Evolutionary conservation across 495 filamentous ascomycete species (phyloP), one percentile per base, ranked within the genome.

Genomic region (Penicillium longicatenatum): DNA sequence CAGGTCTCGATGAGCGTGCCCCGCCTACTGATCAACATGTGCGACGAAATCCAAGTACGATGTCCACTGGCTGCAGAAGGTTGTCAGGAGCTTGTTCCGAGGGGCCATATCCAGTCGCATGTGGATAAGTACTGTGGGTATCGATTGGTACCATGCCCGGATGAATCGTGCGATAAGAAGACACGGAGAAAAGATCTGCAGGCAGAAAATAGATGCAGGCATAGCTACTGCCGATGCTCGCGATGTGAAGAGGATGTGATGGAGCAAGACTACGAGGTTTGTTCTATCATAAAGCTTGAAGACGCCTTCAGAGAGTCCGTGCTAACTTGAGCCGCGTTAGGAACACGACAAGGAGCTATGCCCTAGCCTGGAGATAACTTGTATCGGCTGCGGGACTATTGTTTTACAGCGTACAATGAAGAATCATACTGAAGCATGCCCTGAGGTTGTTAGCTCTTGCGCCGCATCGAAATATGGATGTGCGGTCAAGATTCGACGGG

Each of bases 111-210:
- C 42, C 81, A 87, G 63, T 82, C 84, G 46, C 92, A 96, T 68
- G 81, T 91, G 45, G 79, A 87, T 50, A 86, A 85, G 56, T 88
- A 92, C 66, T 96, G 92, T 68, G 80, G 78, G 8, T 88, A 86
- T 64, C 80, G 81, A 14, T 71, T 79, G 16, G 77, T 93, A 26
- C 78, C 79, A 52, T 96, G 92, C 61, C 82, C 87, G 5, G 72
- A 65, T 57, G 65, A 44, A 48, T 61, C 47, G 26, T 89, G 71
- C 60, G 71, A 68, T 49, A 81, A 76, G 73, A 83, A 70, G 69
- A 84, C 74, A 21, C 71, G 67, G 63, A 78, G 71, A 67, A 84
- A 68, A 72, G 78, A 74, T 51, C 51, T 79, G 16, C 56, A 61
- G 52, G 50, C 60, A 9, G 75, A 74, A 19, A 54, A 57, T 26